A percentile compares a stretch with the other conserved stretches of the same genome.
phyloP scores from a whole-genome alignment of 768 basidiomycete genomes.

The Leucosporidium creatinivorum region DNA sequence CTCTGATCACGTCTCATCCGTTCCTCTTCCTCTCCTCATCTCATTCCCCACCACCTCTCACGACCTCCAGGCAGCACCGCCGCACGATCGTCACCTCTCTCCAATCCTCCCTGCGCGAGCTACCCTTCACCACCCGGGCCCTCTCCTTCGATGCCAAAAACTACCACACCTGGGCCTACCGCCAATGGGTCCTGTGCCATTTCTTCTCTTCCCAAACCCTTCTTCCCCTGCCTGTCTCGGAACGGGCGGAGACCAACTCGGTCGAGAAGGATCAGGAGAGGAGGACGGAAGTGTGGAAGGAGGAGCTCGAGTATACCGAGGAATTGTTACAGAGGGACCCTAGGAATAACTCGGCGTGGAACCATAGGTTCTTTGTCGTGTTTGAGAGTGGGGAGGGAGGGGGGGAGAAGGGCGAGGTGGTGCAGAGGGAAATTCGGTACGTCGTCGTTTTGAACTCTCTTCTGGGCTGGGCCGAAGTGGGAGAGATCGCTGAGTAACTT shows the following conservation, averaged over 20 bases:
- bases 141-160: slow-evolving; percentile 81
- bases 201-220: slow-evolving; percentile 45
- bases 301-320: slow-evolving; percentile 70
- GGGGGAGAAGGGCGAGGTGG: slow-evolving; percentile 54
- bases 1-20: no score
- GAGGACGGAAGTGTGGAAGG: slow-evolving; percentile 48
- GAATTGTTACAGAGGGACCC: slow-evolving; percentile 64
- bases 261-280: slow-evolving; percentile 1
- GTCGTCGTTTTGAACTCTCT: slow-evolving; percentile 39
- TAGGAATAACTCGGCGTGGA: slow-evolving; percentile 96
- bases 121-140: slow-evolving; percentile 66
- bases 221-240: neutral
- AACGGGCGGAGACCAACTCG: neutral
- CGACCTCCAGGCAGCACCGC: slow-evolving; percentile 46
- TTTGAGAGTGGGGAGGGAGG: slow-evolving; percentile 60
- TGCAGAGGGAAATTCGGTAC: slow-evolving; percentile 68
- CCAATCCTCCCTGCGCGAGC: slow-evolving; percentile 50
- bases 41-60: no score
- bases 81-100: slow-evolving; percentile 44
- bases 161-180: slow-evolving; percentile 98
- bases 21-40: neutral
- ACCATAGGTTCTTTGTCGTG: slow-evolving; percentile 84
- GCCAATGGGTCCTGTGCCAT: slow-evolving; percentile 85
- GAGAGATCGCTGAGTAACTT: neutral
- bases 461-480: neutral